These are phyloP conservation scores for Ceratobasidium theobromae DNA, from an alignment of 1,284 basidiomycete species.

Conservation along the genomic window DNA sequence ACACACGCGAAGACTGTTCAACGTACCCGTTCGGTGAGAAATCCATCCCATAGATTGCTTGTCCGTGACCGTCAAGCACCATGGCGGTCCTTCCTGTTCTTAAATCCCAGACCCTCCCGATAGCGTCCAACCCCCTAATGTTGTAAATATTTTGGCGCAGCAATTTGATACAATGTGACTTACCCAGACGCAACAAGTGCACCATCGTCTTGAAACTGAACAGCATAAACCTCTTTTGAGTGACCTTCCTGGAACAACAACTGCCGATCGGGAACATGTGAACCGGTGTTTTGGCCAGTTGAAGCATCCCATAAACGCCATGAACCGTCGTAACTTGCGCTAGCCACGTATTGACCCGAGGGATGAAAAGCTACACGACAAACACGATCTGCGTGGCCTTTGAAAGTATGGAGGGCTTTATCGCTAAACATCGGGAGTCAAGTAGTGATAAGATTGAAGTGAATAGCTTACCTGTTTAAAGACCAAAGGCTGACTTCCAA, in stretches of 20 bases:
- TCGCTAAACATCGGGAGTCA: slow-evolving; percentile 53
- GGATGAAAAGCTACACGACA: slow-evolving; percentile 96
- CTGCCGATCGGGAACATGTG: slow-evolving; percentile 48
- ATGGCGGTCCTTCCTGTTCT: slow-evolving; percentile 95
- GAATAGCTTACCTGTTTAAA: slow-evolving; percentile 62
- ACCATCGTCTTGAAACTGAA: slow-evolving; percentile 96
- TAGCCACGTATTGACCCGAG: slow-evolving; percentile 88
- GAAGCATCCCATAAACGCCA: slow-evolving; percentile 95
- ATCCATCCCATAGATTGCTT: slow-evolving; percentile 87
- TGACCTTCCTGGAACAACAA: slow-evolving; percentile 94
- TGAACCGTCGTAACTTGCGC: slow-evolving; percentile 97
- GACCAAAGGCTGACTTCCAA: slow-evolving; percentile 87
- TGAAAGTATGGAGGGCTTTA: slow-evolving; percentile 74
- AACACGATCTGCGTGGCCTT: slow-evolving; percentile 88
- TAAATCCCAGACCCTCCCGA: slow-evolving; percentile 96
- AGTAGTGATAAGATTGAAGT: not conserved
- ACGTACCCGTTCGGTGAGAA: slow-evolving; percentile 94
- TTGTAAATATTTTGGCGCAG: slow-evolving; percentile 14
- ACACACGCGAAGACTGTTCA: not conserved
- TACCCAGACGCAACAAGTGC: slow-evolving; percentile 91
- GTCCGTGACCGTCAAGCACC: slow-evolving; percentile 96
- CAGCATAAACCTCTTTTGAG: slow-evolving; percentile 92
- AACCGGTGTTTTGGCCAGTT: slow-evolving; percentile 55
- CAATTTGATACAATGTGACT: slow-evolving; percentile 38
- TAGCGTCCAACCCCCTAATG: slow-evolving; percentile 87